A percentile compares a stretch with the other conserved stretches of the same genome.
These are phyloP conservation scores for Cucumis cinereus DNA, from an alignment of 306 rosid genomes.

Conservation along the genomic window DNA sequence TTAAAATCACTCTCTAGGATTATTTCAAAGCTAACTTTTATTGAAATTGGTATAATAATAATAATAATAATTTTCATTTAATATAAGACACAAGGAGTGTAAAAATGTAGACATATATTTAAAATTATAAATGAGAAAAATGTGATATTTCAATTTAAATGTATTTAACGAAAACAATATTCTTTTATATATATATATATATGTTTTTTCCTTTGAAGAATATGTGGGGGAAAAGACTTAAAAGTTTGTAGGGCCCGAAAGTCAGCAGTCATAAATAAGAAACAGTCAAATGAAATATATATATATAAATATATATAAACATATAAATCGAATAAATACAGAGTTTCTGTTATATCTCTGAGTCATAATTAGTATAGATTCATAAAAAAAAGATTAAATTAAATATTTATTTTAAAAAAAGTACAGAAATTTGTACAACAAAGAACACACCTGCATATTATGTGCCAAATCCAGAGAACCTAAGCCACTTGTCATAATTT, in stretches of 20 bases:
- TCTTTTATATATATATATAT: no score
- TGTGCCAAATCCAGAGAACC: slow-evolving; percentile 5
- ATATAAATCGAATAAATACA: neutral
- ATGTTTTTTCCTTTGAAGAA: neutral
- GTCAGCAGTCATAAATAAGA: neutral
- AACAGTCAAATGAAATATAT: neutral
- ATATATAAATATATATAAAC: no score
- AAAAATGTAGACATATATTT: no score
- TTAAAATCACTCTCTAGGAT: no score
- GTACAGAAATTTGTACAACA: slow-evolving; percentile 5
- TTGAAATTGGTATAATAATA: no score
- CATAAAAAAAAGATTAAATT: neutral
- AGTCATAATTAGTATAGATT: neutral
- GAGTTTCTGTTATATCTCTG: neutral
- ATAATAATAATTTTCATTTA: no score
- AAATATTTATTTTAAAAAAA: neutral
- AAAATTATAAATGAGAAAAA: no score
- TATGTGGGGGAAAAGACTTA: neutral
- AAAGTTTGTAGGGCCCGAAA: neutral
- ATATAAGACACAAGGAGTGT: no score
- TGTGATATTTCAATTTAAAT: no score
- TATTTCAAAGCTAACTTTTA: no score
- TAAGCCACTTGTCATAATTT: neutral
- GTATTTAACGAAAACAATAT: neutral
- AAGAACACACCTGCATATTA: neutral